Evolutionary conservation across 1,284 basidiomycete species (phyloP), one percentile per base, ranked within the genome.

Genomic region (Rhodotorula sp.): DNA sequence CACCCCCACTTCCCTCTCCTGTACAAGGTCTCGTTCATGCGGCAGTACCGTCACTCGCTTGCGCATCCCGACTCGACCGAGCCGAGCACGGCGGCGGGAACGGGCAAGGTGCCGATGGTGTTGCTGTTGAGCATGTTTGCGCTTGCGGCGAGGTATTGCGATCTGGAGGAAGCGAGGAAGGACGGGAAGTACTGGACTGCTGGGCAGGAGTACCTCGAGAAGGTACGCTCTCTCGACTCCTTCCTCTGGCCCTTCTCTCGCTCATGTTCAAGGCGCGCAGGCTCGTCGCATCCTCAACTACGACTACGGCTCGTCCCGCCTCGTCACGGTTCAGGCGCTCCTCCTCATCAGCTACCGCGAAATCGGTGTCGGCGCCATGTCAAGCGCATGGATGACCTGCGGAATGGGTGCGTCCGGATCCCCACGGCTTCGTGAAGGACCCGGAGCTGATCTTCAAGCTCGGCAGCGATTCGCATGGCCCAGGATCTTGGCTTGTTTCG

Each of bases 401-500:
- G 89, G 88, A 51, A 88, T 89, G 86, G 89, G 86, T 34, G n/a
- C 30, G 60, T 59, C 10, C n/a, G n/a, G 28, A 8, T 34, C 2
- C 30, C 24, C 47, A n/a, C n/a, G n/a, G n/a, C n/a, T n/a, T n/a
- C n/a, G n/a, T n/a, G n/a, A n/a, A n/a, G n/a, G n/a, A n/a, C n/a
- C n/a, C n/a, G n/a, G 13, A 22, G 47, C 10, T 24, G 11, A 7
- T 31, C n/a, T 8, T 90, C 37, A 31, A 40, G 4, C 24, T 9
- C 15, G 24, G 64, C 37, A 72, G 78, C 78, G 22, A 76, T 78
- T 34, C 71, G 61, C 64, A 92, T 79, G 90, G 91, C 91, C 20
- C 91, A 92, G 80, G 91, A 93, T 79, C 80, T 93, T 65, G 91
- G 91, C 16, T 86, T 93, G 83, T 90, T 92, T 78, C 86, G 90